phyloP scores from a whole-genome alignment of 108 stramenopile genomes.

The Fistulifera pelliculosa region DNA sequence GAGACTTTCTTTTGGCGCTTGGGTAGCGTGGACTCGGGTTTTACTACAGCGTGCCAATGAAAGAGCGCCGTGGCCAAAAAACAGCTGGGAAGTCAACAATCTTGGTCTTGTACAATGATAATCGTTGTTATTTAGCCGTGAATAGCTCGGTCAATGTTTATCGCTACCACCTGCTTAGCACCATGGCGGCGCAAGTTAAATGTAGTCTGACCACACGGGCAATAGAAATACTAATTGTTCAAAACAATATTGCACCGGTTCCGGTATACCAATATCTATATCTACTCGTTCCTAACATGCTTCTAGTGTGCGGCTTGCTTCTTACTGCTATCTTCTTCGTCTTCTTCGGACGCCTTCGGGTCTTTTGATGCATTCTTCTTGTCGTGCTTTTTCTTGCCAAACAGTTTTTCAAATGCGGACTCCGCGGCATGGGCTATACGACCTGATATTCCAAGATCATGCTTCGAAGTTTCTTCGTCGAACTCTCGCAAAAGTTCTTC shows the following conservation, averaged over 20 bases:
- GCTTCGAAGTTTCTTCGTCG: slow-evolving; percentile 63
- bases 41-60: slow-evolving; percentile 1
- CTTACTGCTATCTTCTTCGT: slow-evolving; percentile 6
- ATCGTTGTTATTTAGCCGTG: too few relatives aligned
- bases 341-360: slow-evolving; percentile 3
- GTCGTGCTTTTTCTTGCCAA: slow-evolving; percentile 41
- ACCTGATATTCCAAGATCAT: slow-evolving; percentile 53
- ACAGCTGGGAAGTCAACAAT: slow-evolving; percentile 26
- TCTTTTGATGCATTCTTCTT: slow-evolving; percentile 14
- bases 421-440: slow-evolving; percentile 59
- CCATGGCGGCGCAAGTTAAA: too few relatives aligned
- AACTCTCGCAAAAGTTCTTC: slow-evolving; percentile 90
- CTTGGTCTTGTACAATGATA: slow-evolving; percentile 13
- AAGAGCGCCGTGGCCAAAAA: slow-evolving; percentile 11
- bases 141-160: too few relatives aligned
- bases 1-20: slow-evolving; percentile 17
- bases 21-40: slow-evolving; percentile 17
- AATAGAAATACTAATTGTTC: background rate
- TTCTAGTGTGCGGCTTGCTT: background rate
- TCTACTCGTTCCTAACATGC: too few relatives aligned
- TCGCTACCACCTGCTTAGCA: too few relatives aligned
- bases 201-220: too few relatives aligned
- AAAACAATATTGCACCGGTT: background rate
- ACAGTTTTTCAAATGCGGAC: slow-evolving; percentile 58
- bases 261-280: background rate